phyloP scores from a whole-genome alignment of 2,329 filamentous ascomycete genomes.

The Zelopaecilomyces penicillatus region DNA sequence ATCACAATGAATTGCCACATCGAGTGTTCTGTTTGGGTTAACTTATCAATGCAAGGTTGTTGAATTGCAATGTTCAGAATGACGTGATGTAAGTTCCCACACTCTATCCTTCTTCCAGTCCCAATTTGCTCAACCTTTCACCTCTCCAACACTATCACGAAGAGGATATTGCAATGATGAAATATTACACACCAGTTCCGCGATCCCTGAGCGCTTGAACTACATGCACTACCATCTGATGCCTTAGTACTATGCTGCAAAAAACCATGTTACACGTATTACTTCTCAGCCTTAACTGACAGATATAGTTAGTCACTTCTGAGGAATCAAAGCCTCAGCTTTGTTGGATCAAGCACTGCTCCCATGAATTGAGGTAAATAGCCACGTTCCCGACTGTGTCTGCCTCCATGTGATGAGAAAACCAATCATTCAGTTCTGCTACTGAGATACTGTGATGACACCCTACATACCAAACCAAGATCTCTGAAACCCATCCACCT shows the following conservation, averaged over 20 bases:
- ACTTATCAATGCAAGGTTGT: too few species aligned
- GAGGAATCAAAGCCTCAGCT: too few species aligned
- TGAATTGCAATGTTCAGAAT: background rate
- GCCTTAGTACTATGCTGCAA: slow-evolving; percentile 4
- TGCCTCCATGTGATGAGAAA: slow-evolving; percentile 49
- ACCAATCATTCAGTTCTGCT: slow-evolving; percentile 63
- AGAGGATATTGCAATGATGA: too few species aligned
- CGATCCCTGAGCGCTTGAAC: slow-evolving; percentile 54
- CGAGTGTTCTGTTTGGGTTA: too few species aligned
- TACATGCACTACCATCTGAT: slow-evolving; percentile 75
- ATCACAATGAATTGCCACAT: too few species aligned
- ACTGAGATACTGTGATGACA: slow-evolving; percentile 61
- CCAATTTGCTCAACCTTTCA: background rate
- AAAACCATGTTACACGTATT: slow-evolving; percentile 11
- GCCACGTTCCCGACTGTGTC: background rate
- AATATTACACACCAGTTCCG: slow-evolving; percentile 49
- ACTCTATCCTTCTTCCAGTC: slow-evolving; percentile 4
- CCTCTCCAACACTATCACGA: too few species aligned
- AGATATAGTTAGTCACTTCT: background rate
- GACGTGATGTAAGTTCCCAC: slow-evolving; percentile 17
- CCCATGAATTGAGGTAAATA: too few species aligned
- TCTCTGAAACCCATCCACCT: slow-evolving; percentile 42
- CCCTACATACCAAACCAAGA: slow-evolving; percentile 55
- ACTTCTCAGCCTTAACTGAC: background rate
- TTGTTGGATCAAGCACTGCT: too few species aligned